Conservation (phyloP, 148 eudicot genomes). For the Amaranthus palmeri region DNA sequence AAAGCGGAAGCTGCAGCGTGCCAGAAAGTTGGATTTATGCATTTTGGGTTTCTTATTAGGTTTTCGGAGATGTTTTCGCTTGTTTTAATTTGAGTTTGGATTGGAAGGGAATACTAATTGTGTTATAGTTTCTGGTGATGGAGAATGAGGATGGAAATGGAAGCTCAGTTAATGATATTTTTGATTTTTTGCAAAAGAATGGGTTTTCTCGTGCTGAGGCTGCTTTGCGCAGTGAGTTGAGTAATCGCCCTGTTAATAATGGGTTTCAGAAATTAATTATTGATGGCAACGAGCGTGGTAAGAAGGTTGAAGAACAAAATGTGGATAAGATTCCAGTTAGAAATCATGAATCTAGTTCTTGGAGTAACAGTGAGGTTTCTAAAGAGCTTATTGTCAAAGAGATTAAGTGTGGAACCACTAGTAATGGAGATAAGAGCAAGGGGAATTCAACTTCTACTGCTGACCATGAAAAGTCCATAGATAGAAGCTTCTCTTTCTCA, state of each 20-base stretch:
- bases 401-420: constrained; percentile 57
- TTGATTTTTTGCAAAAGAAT: constrained; percentile 68
- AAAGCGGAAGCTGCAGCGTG: too few relatives aligned
- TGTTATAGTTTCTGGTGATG: constrained; percentile 29
- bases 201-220: constrained; percentile 86
- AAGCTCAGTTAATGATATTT: constrained; percentile 50
- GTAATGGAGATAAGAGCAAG: constrained; percentile 50
- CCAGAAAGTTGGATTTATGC: too few relatives aligned
- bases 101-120: too few relatives aligned
- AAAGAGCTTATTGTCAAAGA: constrained; percentile 88
- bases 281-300: constrained; percentile 37
- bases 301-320: constrained; percentile 35
- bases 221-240: constrained; percentile 71
- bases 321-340: constrained; percentile 25
- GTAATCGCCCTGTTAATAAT: constrained; percentile 56
- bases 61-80: too few relatives aligned
- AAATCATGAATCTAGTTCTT: constrained; percentile 38
- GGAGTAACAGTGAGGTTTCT: constrained; percentile 36
- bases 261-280: constrained; percentile 48
- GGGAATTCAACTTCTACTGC: constrained; percentile 35
- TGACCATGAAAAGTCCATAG: constrained; percentile 21
- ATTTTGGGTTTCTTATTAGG: too few relatives aligned
- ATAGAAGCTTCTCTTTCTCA: constrained; percentile 45
- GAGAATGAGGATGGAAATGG: constrained; percentile 31
- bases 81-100: too few relatives aligned